These are phyloP conservation scores for Smithsoniella earleae DNA, from an alignment of 163 green algal genomes.

Conservation along the genomic window DNA sequence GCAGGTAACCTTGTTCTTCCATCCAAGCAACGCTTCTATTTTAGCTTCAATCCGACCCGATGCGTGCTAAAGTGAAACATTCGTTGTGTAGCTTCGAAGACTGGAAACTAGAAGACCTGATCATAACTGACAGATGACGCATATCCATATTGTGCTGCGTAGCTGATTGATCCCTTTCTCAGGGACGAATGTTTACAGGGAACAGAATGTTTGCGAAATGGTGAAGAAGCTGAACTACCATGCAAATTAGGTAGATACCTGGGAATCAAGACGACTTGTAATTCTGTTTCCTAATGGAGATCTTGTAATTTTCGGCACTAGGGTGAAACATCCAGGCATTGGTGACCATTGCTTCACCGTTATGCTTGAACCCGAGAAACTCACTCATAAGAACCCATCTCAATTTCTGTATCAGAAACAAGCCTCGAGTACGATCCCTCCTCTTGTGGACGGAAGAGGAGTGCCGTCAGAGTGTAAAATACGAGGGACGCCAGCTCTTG, in stretches of 20 bases:
- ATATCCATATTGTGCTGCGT: too few species aligned
- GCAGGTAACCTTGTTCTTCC: constrained; percentile 53
- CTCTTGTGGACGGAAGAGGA: constrained; percentile 70
- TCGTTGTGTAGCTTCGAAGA: constrained; percentile 84
- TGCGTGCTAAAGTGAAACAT: background rate
- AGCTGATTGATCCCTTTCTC: too few species aligned
- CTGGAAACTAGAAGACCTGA: constrained; percentile 88
- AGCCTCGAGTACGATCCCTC: constrained; percentile 58
- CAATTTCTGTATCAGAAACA: constrained; percentile 39
- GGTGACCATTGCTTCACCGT: too few species aligned
- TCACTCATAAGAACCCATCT: constrained; percentile 31
- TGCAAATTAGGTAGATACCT: too few species aligned
- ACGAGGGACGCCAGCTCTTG: constrained; percentile 70
- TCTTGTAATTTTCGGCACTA: too few species aligned
- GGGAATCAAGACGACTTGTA: too few species aligned
- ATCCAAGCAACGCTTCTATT: background rate
- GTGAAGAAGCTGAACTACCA: too few species aligned
- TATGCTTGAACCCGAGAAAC: too few species aligned
- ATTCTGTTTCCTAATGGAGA: too few species aligned
- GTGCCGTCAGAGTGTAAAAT: constrained; percentile 79
- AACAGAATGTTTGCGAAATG: too few species aligned
- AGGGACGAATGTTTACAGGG: too few species aligned
- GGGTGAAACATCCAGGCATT: too few species aligned
- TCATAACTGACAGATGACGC: constrained; percentile 64
- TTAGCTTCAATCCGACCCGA: background rate